These are phyloP conservation scores for Xylariaceae sp. DNA, from an alignment of 2,329 filamentous ascomycete species.

Conservation along the genomic window DNA sequence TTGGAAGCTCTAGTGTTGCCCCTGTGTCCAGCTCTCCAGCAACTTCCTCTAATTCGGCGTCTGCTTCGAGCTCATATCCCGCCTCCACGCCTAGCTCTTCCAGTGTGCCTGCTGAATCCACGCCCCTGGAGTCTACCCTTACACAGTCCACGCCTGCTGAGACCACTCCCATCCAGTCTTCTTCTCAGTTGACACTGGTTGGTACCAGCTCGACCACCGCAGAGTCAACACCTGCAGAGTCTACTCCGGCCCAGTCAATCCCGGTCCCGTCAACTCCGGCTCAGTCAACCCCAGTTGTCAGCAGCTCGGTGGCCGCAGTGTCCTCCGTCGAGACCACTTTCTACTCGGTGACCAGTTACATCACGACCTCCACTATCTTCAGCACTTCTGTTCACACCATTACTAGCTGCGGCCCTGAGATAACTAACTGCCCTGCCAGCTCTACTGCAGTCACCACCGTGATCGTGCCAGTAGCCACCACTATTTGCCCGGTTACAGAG, in stretches of 20 bases:
- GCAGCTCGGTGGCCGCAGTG: slow-evolving; percentile 21
- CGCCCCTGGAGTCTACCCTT: slow-evolving; percentile 11
- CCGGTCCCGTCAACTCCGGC: slow-evolving; percentile 15
- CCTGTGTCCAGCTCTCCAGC: slow-evolving; percentile 6
- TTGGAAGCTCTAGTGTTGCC: slow-evolving; percentile 11
- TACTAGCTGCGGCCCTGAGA: slow-evolving; percentile 47
- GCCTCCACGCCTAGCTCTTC: slow-evolving; percentile 15
- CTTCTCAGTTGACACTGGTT: slow-evolving; percentile 13
- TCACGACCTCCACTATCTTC: slow-evolving; percentile 47
- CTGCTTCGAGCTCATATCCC: slow-evolving; percentile 14
- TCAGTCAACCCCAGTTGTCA: slow-evolving; percentile 9
- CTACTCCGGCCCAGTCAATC: slow-evolving; percentile 18
- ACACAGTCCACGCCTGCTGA: slow-evolving; percentile 9
- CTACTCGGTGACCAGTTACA: slow-evolving; percentile 35
- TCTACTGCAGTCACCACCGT: slow-evolving; percentile 47
- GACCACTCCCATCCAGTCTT: slow-evolving; percentile 6
- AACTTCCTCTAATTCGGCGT: slow-evolving; percentile 1
- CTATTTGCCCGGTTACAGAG: slow-evolving; percentile 57
- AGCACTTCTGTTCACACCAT: slow-evolving; percentile 46
- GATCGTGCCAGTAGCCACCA: slow-evolving; percentile 54
- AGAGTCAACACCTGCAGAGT: slow-evolving; percentile 17
- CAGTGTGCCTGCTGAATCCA: slow-evolving; percentile 15
- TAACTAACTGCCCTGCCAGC: slow-evolving; percentile 44
- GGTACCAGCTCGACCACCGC: not conserved
- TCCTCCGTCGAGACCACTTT: slow-evolving; percentile 17